These are phyloP conservation scores for Entomortierella chlamydospora DNA, from an alignment of 192 early-diverging fungal species.

Conservation along the genomic window DNA sequence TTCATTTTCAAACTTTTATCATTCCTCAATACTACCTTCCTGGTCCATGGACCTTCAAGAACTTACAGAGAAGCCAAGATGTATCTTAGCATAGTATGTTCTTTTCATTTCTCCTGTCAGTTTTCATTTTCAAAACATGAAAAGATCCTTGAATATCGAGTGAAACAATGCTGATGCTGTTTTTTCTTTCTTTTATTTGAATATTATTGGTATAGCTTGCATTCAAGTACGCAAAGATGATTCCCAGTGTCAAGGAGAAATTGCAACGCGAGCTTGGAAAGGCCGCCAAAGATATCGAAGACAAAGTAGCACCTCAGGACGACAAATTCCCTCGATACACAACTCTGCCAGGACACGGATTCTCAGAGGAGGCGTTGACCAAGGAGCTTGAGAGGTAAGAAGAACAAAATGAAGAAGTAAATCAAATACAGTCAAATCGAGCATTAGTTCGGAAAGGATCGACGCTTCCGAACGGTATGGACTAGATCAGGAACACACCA, in stretches of 20 bases:
- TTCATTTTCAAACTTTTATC: slow-evolving; percentile 64
- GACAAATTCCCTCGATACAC: slow-evolving; percentile 73
- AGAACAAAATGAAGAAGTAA: background rate
- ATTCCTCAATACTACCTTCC: slow-evolving; percentile 58
- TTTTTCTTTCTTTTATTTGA: too few species aligned
- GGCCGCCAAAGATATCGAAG: slow-evolving; percentile 82
- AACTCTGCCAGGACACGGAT: slow-evolving; percentile 72
- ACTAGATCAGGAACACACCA: too few species aligned
- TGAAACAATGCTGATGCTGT: too few species aligned
- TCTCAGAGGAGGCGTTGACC: slow-evolving; percentile 71
- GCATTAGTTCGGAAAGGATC: background rate
- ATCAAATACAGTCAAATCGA: background rate
- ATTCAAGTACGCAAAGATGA: slow-evolving; percentile 59
- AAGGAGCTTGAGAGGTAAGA: slow-evolving; percentile 69
- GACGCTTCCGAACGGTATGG: too few species aligned
- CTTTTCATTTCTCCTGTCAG: background rate
- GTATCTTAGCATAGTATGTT: slow-evolving; percentile 57
- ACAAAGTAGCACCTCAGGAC: slow-evolving; percentile 74
- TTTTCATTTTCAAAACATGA: background rate
- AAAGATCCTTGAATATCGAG: too few species aligned
- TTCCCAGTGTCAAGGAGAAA: slow-evolving; percentile 68
- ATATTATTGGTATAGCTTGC: slow-evolving; percentile 44
- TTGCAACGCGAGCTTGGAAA: slow-evolving; percentile 85
- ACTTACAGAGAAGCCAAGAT: slow-evolving; percentile 59
- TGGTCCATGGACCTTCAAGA: slow-evolving; percentile 66